Conservation (phyloP, 1,284 basidiomycete genomes). For the Cutaneotrichosporon sp. region DNA sequence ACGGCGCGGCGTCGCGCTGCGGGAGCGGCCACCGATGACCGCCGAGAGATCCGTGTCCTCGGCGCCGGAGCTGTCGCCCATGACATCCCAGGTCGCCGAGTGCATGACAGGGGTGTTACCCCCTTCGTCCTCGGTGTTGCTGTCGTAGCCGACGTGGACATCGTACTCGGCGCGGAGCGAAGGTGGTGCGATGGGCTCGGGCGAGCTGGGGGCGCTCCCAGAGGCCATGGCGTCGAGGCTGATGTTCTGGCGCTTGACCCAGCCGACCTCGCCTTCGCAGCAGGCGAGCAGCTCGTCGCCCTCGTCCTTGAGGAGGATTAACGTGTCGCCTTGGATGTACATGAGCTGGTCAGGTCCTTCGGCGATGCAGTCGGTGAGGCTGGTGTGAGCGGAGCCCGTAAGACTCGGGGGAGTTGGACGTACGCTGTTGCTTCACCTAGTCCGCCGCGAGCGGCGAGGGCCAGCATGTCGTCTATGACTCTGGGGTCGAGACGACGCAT, state of each 20-base stretch:
- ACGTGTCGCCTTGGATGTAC: constrained; percentile 82
- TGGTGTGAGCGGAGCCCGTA: constrained; percentile 20
- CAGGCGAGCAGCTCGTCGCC: constrained; percentile 63
- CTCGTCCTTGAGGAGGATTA: constrained; percentile 76
- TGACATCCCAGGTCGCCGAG: background rate
- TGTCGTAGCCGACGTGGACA: background rate
- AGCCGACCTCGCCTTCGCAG: constrained; percentile 89
- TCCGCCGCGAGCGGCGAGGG: constrained; percentile 42
- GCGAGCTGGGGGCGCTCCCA: constrained; percentile 23
- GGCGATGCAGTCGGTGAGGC: constrained; percentile 67
- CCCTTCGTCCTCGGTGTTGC: background rate
- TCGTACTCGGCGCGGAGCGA: background rate
- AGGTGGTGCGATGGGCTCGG: background rate
- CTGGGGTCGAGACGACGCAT: constrained; percentile 35
- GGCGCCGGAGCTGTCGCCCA: background rate
- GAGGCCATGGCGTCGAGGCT: constrained; percentile 17
- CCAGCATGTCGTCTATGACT: constrained; percentile 43
- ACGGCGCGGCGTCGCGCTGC: background rate
- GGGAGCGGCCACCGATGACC: background rate
- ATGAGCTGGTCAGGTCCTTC: constrained; percentile 77
- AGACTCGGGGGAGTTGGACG: constrained; percentile 17
- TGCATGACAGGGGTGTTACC: background rate
- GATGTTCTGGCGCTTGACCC: constrained; percentile 61
- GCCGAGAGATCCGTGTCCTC: background rate
- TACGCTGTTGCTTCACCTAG: constrained; percentile 45